Percentiles rank a stretch among this genome's conserved stretches.
Conservation (phyloP, 441 rosid genomes). For the Corymbia citriodora region DNA sequence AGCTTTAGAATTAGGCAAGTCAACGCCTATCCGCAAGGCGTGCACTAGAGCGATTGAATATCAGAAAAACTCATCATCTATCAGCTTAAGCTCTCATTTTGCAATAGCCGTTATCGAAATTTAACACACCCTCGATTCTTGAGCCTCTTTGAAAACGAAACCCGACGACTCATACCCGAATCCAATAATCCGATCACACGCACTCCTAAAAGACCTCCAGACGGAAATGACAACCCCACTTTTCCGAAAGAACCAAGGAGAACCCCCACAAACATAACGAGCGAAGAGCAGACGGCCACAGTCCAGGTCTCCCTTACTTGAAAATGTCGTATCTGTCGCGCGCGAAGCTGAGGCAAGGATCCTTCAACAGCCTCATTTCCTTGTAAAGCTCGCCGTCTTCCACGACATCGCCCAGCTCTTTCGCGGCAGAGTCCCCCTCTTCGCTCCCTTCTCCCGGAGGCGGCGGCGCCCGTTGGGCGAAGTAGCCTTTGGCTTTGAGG, state of each 20-base stretch:
- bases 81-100: not conserved
- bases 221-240: not conserved
- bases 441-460: not conserved
- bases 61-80: not conserved
- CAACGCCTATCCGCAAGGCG: not conserved
- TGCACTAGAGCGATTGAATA: not conserved
- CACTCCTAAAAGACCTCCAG: not conserved
- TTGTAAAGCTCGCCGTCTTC: slow-evolving; percentile 24
- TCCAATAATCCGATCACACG: not conserved
- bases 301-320: slow-evolving; percentile 27
- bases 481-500: slow-evolving; percentile 67
- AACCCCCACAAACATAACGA: not conserved
- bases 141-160: not conserved
- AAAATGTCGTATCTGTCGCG: slow-evolving; percentile 85
- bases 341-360: slow-evolving; percentile 83
- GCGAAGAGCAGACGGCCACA: not conserved
- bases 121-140: not conserved
- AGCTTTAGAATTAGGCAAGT: not conserved
- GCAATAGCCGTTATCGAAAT: not conserved
- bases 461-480: slow-evolving; percentile 20
- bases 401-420: not conserved
- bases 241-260: not conserved
- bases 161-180: not conserved
- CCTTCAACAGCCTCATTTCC: slow-evolving; percentile 60
- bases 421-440: slow-evolving; percentile 4